Evolutionary conservation across 2,329 filamentous ascomycete genomes (phyloP).

Genomic region (Xylariaceae sp.): DNA sequence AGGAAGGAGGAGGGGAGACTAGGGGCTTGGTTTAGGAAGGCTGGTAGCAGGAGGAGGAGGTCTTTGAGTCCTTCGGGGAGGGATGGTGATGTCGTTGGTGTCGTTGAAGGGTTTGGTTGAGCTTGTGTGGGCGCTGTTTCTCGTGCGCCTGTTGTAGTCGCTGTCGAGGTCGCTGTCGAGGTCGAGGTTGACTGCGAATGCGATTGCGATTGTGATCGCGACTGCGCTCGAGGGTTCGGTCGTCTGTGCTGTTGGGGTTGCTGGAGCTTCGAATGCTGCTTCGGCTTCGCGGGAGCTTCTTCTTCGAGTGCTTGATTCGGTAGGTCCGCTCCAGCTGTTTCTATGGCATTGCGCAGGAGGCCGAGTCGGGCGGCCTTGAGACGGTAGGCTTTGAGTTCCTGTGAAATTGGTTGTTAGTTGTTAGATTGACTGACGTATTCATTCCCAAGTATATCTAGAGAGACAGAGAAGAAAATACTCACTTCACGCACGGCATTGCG

Average conservation of each 20-base stretch:
- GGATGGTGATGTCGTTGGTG: not conserved
- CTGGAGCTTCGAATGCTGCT: conserved; percentile 21
- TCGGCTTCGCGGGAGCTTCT: not conserved
- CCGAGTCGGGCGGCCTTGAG: conserved; percentile 44
- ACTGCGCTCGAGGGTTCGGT: conserved; percentile 21
- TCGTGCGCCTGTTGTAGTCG: too few species aligned
- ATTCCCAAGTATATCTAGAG: too few species aligned
- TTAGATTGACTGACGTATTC: not conserved
- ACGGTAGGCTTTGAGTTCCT: conserved; percentile 48
- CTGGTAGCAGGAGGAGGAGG: conserved; percentile 49
- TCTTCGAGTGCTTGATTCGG: conserved; percentile 17
- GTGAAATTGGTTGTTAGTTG: not conserved
- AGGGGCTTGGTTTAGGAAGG: conserved; percentile 38
- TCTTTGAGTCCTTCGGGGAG: conserved; percentile 43
- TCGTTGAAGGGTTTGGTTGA: too few species aligned
- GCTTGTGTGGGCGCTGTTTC: too few species aligned
- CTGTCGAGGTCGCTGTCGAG: too few species aligned
- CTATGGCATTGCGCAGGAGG: conserved; percentile 47
- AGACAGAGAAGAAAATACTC: too few species aligned
- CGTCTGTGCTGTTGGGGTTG: conserved; percentile 19
- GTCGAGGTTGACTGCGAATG: conserved; percentile 16
- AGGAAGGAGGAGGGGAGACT: conserved; percentile 33
- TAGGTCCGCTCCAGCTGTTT: conserved; percentile 36
- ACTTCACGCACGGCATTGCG: conserved; percentile 47
- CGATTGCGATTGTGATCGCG: conserved; percentile 8